These are phyloP conservation scores for Lactarius deliciosus DNA, from an alignment of 768 basidiomycete species.

Conservation along the genomic window DNA sequence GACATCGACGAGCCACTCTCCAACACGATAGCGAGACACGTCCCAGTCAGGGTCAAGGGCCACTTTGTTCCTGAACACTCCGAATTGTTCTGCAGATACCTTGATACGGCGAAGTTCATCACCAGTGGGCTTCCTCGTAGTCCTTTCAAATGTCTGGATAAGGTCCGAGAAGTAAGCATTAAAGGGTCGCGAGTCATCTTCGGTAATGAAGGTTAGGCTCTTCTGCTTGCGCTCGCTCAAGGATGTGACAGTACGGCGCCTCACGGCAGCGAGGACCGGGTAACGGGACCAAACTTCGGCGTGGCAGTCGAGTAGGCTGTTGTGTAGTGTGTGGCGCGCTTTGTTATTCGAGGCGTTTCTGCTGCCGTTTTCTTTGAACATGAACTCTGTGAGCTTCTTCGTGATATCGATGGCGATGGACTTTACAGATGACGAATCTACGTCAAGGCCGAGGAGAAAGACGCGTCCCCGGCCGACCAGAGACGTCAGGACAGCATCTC, in stretches of 20 bases:
- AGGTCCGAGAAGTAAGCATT: conserved; percentile 46
- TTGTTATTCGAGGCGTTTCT: conserved; percentile 29
- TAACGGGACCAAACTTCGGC: conserved; percentile 24
- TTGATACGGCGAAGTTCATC: conserved; percentile 42
- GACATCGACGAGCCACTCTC: conserved; percentile 63
- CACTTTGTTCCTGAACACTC: conserved; percentile 32
- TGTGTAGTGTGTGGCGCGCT: conserved; percentile 40
- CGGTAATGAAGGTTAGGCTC: conserved; percentile 47
- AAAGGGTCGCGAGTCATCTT: conserved; percentile 39
- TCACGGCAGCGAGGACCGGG: conserved; percentile 18
- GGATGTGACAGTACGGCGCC: conserved; percentile 16
- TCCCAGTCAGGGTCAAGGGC: conserved; percentile 21
- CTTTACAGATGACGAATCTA: conserved; percentile 34
- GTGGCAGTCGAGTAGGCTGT: conserved; percentile 32
- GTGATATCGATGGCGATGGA: conserved; percentile 55
- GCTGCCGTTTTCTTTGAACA: conserved; percentile 47
- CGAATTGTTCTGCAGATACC: conserved; percentile 38
- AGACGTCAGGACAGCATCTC: conserved; percentile 44
- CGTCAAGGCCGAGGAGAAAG: conserved; percentile 46
- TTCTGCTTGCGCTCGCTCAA: conserved; percentile 35
- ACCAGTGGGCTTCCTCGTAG: conserved; percentile 53
- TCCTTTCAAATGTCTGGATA: conserved; percentile 47
- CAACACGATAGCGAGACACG: conserved; percentile 45
- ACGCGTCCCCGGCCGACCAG: conserved; percentile 43
- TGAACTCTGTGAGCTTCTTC: conserved; percentile 54